phyloP scores from a whole-genome alignment of 139 green algal species.

The Trebouxia sp. region DNA sequence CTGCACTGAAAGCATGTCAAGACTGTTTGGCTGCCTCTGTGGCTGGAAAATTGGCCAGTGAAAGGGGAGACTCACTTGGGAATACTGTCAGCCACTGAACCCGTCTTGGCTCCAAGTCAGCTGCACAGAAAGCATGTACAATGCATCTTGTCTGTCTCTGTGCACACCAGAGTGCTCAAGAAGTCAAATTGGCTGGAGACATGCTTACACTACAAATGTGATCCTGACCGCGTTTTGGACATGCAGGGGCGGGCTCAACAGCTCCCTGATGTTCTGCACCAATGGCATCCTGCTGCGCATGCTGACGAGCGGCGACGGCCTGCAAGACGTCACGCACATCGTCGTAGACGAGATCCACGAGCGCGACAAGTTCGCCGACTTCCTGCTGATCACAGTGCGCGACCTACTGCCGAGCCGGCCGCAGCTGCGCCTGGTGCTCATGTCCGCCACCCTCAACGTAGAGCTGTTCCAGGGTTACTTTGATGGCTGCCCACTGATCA shows the following conservation, averaged over 20 bases:
- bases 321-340: constrained; percentile 55
- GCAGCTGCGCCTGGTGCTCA: constrained; percentile 80
- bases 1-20: neutral
- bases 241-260: constrained; percentile 33
- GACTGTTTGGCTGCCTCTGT: constrained; percentile 79
- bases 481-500: constrained; percentile 68
- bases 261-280: constrained; percentile 71
- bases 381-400: constrained; percentile 70
- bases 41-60: constrained; percentile 73
- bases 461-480: constrained; percentile 75
- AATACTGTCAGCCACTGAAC: constrained; percentile 81
- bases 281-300: constrained; percentile 79
- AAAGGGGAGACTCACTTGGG: constrained; percentile 74
- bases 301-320: constrained; percentile 50
- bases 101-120: constrained; percentile 68
- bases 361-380: constrained; percentile 75
- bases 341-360: constrained; percentile 72
- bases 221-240: neutral
- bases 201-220: too few relatives aligned
- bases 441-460: constrained; percentile 84
- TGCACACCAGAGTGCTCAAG: too few relatives aligned
- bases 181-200: too few relatives aligned
- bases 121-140: neutral
- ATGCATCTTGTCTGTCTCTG: too few relatives aligned
- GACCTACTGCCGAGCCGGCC: constrained; percentile 67